Conservation (phyloP, 2,329 filamentous ascomycete genomes). For the Exophiala phaeomuriformis region DNA sequence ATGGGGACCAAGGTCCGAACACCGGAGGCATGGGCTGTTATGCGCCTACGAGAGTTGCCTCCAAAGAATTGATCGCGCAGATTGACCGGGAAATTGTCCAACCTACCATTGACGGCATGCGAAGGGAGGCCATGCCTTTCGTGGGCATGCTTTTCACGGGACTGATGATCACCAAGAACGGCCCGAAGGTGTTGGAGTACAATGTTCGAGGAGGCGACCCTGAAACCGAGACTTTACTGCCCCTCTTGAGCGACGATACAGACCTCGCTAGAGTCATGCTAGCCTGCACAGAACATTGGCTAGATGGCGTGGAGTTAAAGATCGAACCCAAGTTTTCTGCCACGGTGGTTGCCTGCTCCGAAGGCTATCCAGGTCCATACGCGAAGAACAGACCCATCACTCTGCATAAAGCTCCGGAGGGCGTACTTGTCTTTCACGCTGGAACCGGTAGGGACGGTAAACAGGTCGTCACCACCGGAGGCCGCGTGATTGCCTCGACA, state of each 20-base stretch:
- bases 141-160: conserved; percentile 76
- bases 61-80: conserved; percentile 64
- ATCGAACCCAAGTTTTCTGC: conserved; percentile 67
- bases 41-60: conserved; percentile 75
- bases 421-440: conserved; percentile 81
- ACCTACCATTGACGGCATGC: conserved; percentile 84
- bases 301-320: conserved; percentile 62
- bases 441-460: conserved; percentile 58
- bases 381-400: conserved; percentile 64
- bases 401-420: conserved; percentile 48
- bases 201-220: conserved; percentile 91
- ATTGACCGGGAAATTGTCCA: conserved; percentile 78
- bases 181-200: conserved; percentile 81
- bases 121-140: conserved; percentile 63
- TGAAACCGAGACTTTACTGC: conserved; percentile 76
- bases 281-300: conserved; percentile 68
- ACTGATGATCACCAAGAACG: conserved; percentile 80
- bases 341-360: conserved; percentile 88
- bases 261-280: conserved; percentile 86
- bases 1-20: conserved; percentile 84
- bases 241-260: conserved; percentile 64
- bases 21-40: conserved; percentile 98
- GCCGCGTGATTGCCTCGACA: conserved; percentile 88
- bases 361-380: conserved; percentile 83
- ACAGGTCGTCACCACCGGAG: conserved; percentile 69